Evolutionary conservation across 2,329 filamentous ascomycete species (phyloP).

Genomic region (Xylariaceae sp.): DNA sequence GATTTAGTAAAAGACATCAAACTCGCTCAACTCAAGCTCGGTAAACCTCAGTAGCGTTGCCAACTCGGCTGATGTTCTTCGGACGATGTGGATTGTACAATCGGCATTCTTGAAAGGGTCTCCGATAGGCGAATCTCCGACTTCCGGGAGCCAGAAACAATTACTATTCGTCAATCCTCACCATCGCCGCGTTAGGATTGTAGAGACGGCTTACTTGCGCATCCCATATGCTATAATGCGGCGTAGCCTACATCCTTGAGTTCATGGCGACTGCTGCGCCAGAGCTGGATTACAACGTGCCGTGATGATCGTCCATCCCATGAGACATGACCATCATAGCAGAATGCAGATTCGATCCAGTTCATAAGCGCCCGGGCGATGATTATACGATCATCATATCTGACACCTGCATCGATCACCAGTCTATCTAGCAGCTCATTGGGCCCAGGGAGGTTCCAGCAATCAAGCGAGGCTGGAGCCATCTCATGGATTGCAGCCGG

Average conservation of each 20-base stretch:
- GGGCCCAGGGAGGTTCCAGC: slow-evolving; percentile 14
- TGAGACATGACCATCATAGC: not conserved
- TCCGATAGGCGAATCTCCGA: too few species aligned
- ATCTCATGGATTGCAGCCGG: slow-evolving; percentile 24
- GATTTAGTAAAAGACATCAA: too few species aligned
- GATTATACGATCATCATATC: not conserved
- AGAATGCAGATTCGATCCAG: not conserved
- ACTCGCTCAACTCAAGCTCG: too few species aligned
- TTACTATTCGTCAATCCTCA: too few species aligned
- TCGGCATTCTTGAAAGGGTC: too few species aligned
- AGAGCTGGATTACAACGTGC: too few species aligned
- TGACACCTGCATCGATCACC: slow-evolving; percentile 4
- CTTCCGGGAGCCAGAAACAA: too few species aligned
- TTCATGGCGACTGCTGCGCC: too few species aligned
- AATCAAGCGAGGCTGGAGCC: slow-evolving; percentile 23
- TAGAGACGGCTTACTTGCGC: not conserved
- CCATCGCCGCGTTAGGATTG: too few species aligned
- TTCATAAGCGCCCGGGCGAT: slow-evolving; percentile 15
- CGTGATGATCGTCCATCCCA: not conserved
- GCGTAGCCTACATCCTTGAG: not conserved
- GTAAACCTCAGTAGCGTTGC: too few species aligned
- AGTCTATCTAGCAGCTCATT: slow-evolving; percentile 8
- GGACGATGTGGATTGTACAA: too few species aligned
- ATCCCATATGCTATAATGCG: not conserved
- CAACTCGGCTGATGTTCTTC: too few species aligned